phyloP scores from a whole-genome alignment of 2,329 filamentous ascomycete species.

The Fusarium anguioides region DNA sequence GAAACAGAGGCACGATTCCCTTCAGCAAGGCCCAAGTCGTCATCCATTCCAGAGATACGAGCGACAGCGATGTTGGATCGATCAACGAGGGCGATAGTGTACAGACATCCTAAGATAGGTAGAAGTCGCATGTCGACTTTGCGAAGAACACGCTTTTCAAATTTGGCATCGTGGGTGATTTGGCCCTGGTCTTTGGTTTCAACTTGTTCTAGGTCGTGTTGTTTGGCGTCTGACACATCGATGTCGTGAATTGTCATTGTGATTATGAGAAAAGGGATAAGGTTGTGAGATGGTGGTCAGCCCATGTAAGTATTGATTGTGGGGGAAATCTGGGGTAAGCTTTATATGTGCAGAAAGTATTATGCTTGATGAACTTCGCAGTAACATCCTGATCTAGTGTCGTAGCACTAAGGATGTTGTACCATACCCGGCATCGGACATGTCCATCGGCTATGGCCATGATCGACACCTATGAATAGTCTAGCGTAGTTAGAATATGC shows the following conservation, averaged over 20 bases:
- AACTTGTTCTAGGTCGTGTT: conserved; percentile 3
- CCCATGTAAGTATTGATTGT: not conserved
- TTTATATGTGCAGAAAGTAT: not conserved
- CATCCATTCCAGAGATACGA: conserved; percentile 31
- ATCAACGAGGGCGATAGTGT: conserved; percentile 32
- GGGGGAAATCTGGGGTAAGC: not conserved
- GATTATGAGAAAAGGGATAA: not conserved
- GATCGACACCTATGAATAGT: no score
- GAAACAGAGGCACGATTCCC: conserved; percentile 12
- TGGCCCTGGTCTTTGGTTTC: not conserved
- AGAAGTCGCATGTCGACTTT: conserved; percentile 25
- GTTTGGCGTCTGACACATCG: conserved; percentile 2
- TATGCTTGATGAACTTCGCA: not conserved
- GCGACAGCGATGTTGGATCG: conserved; percentile 32
- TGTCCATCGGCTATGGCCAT: not conserved
- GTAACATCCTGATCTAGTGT: not conserved
- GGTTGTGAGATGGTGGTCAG: no score
- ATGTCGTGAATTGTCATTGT: not conserved
- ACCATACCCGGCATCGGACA: not conserved
- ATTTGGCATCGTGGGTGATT: not conserved
- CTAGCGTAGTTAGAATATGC: no score
- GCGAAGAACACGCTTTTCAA: conserved; percentile 25
- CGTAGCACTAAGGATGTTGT: no score
- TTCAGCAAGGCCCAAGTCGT: conserved; percentile 19
- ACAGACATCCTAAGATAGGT: conserved; percentile 27